phyloP scores from a whole-genome alignment of 1,139 yeast species.

The Taphrina confusa region DNA sequence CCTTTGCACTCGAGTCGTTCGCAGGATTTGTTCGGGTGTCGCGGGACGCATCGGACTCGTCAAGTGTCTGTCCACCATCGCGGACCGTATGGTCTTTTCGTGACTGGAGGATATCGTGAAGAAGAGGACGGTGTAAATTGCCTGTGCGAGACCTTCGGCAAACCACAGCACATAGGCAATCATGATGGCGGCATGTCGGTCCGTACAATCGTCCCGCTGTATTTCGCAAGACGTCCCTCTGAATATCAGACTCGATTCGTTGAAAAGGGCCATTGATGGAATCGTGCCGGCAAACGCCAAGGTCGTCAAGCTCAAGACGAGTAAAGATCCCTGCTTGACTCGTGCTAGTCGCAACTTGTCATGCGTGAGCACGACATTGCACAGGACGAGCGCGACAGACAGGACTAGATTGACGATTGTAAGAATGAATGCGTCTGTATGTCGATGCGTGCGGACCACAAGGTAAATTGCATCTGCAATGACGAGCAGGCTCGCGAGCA shows the following conservation, averaged over 20 bases:
- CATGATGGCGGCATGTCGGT: background rate
- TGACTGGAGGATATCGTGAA: background rate
- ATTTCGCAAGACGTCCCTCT: no score
- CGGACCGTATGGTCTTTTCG: background rate
- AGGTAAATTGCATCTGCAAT: constrained; percentile 4
- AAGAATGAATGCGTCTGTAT: background rate
- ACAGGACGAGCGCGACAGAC: background rate
- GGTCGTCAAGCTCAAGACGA: background rate
- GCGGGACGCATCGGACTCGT: constrained; percentile 11
- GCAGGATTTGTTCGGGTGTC: background rate
- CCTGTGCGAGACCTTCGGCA: constrained; percentile 10
- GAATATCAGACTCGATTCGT: no score
- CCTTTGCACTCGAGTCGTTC: background rate
- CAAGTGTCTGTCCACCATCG: background rate
- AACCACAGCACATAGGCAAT: constrained; percentile 16
- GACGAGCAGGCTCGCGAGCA: constrained; percentile 8
- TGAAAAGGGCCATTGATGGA: background rate
- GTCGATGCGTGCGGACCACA: background rate
- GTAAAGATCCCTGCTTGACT: background rate
- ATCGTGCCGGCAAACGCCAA: constrained; percentile 1
- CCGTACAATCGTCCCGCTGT: no score
- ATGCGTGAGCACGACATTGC: no score
- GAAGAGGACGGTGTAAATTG: constrained; percentile 1
- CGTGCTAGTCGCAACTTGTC: no score
- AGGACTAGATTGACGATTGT: background rate